These are phyloP conservation scores for Eleusine indica DNA, from an alignment of 176 grass and related monocot species.

Conservation along the genomic window DNA sequence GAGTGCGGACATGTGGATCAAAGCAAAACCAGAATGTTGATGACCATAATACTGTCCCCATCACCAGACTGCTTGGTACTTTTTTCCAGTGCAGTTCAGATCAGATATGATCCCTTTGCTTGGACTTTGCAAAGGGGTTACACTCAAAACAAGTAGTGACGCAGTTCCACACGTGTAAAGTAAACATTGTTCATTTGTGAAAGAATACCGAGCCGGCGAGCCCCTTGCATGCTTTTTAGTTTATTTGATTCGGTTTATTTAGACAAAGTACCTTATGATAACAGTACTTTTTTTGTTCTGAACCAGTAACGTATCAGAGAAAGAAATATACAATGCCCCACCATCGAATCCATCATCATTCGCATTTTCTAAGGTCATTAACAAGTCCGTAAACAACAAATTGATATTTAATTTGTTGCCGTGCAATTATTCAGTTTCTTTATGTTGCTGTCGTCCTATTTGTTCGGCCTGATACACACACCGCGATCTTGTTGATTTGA, in stretches of 20 bases:
- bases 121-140: background rate
- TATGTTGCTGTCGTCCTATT: background rate
- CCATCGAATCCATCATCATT: background rate
- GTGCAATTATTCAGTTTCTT: background rate
- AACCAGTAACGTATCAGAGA: too few relatives aligned
- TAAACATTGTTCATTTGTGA: background rate
- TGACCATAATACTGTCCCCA: slow-evolving; percentile 31
- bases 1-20: background rate
- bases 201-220: too few relatives aligned
- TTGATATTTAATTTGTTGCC: background rate
- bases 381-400: too few relatives aligned
- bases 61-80: slow-evolving; percentile 6
- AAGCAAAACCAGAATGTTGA: background rate
- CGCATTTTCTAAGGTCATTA: background rate
- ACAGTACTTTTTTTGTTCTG: too few relatives aligned
- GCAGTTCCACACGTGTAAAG: slow-evolving; percentile 37
- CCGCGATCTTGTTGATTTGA: slow-evolving; percentile 1
- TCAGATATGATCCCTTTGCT: slow-evolving; percentile 39
- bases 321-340: too few relatives aligned
- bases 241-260: too few relatives aligned
- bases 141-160: background rate
- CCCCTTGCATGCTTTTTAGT: too few relatives aligned
- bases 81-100: slow-evolving; percentile 36
- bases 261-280: too few relatives aligned
- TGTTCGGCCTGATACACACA: background rate